phyloP scores from a whole-genome alignment of 2,329 filamentous ascomycete species.

The Aspergillus amoenus region DNA sequence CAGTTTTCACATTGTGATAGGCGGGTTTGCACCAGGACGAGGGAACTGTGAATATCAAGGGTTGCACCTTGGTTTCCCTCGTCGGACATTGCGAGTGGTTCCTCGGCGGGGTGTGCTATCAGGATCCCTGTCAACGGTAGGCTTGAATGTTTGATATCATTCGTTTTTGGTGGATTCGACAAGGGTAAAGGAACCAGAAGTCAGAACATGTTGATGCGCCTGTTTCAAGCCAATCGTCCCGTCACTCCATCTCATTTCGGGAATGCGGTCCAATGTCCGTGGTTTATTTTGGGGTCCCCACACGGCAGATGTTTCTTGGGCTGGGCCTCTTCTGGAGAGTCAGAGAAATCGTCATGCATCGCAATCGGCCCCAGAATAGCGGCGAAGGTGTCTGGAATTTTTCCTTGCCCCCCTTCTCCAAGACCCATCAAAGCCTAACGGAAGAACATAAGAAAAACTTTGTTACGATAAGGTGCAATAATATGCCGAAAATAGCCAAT shows the following conservation, averaged over 20 bases:
- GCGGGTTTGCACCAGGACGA: background rate
- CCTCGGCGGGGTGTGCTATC: conserved; percentile 8
- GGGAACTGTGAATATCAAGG: conserved; percentile 13
- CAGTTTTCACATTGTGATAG: conserved; percentile 4
- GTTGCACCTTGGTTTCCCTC: conserved; percentile 18
- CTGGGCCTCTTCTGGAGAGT: background rate
- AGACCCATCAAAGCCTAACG: conserved; percentile 21
- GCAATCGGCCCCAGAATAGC: conserved; percentile 10
- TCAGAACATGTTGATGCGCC: conserved; percentile 14
- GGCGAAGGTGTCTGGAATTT: conserved; percentile 13
- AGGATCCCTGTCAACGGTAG: conserved; percentile 2
- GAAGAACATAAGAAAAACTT: conserved; percentile 9
- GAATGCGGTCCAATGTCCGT: conserved; percentile 22
- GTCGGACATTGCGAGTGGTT: conserved; percentile 7
- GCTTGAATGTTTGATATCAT: conserved; percentile 3
- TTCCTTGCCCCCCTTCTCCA: conserved; percentile 15
- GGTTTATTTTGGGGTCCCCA: conserved; percentile 22
- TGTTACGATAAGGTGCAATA: conserved; percentile 16
- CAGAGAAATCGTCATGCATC: conserved; percentile 11
- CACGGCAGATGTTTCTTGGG: conserved; percentile 18
- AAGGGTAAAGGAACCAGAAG: conserved; percentile 11
- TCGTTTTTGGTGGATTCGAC: conserved; percentile 7
- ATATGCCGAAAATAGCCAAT: conserved; percentile 2
- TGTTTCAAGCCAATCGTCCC: conserved; percentile 20
- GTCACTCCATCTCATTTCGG: conserved; percentile 21